phyloP scores from a whole-genome alignment of 352 stramenopile genomes.

The Phytophthora multivora region DNA sequence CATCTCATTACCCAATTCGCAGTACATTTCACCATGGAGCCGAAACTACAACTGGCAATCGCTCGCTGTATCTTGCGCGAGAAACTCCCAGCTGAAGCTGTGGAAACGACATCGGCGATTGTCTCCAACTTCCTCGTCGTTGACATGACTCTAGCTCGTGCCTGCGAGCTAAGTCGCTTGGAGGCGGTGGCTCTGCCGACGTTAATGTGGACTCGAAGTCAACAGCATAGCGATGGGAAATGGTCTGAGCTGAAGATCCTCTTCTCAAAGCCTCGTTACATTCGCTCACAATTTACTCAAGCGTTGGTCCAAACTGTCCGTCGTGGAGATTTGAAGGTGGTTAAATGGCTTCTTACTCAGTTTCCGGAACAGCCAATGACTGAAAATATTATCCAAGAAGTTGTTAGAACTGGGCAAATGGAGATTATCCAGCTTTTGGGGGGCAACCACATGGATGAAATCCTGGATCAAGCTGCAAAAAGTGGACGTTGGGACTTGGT shows the following conservation, averaged over 20 bases:
- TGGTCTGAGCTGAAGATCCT: no score
- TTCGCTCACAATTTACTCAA: slow-evolving; percentile 5
- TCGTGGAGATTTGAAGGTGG: not conserved
- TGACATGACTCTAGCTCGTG: not conserved
- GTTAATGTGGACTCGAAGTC: slow-evolving; percentile 7
- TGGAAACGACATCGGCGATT: not conserved
- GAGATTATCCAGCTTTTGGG: not conserved
- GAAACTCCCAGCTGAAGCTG: not conserved
- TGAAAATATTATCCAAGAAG: no score
- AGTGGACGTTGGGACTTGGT: not conserved
- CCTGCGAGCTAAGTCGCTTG: not conserved
- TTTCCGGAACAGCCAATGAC: not conserved
- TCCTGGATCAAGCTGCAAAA: not conserved
- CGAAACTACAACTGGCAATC: not conserved
- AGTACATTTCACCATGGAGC: no score
- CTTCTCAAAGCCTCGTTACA: not conserved
- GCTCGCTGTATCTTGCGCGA: not conserved
- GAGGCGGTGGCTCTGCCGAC: not conserved
- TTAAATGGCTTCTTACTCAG: slow-evolving; percentile 13
- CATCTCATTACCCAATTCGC: no score
- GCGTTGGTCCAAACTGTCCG: not conserved
- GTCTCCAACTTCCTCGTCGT: not conserved
- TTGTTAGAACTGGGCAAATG: no score
- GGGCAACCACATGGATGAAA: not conserved
- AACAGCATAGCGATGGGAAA: not conserved